phyloP scores from a whole-genome alignment of 805 yeast species.

The Cyberlindnera sargentensis region DNA sequence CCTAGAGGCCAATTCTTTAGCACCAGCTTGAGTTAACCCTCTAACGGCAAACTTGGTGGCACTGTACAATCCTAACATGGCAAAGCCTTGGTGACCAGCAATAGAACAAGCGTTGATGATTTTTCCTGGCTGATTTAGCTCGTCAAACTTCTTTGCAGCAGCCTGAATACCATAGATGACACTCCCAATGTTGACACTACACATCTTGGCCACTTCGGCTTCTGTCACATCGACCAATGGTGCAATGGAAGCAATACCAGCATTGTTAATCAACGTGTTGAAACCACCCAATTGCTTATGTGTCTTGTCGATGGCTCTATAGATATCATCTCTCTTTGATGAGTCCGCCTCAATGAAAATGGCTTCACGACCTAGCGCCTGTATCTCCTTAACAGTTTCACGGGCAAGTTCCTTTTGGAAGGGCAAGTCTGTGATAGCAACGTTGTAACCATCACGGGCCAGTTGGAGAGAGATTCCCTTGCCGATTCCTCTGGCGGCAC shows the following conservation, averaged over 20 bases:
- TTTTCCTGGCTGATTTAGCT: slow-evolving; percentile 27
- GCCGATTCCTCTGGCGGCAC: slow-evolving; percentile 89
- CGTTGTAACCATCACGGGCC: slow-evolving; percentile 60
- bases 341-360: slow-evolving; percentile 24
- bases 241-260: slow-evolving; percentile 27
- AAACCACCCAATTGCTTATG: slow-evolving; percentile 26
- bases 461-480: slow-evolving; percentile 74
- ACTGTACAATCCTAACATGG: slow-evolving; percentile 27
- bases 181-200: slow-evolving; percentile 27
- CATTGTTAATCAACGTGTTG: slow-evolving; percentile 32
- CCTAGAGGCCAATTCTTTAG: slow-evolving; percentile 30
- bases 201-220: slow-evolving; percentile 21
- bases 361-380: slow-evolving; percentile 15
- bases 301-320: slow-evolving; percentile 24
- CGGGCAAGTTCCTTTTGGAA: slow-evolving; percentile 18
- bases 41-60: slow-evolving; percentile 33
- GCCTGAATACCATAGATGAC: slow-evolving; percentile 29
- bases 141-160: slow-evolving; percentile 24
- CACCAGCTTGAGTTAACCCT: slow-evolving; percentile 30
- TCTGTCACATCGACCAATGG: slow-evolving; percentile 24
- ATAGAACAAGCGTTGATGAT: slow-evolving; percentile 33
- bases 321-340: slow-evolving; percentile 19
- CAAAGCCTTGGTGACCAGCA: slow-evolving; percentile 28
- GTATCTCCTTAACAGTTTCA: slow-evolving; percentile 19
- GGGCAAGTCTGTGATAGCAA: slow-evolving; percentile 24